These are phyloP conservation scores for Saturnispora bothae DNA, from an alignment of 805 yeast species.

Conservation along the genomic window DNA sequence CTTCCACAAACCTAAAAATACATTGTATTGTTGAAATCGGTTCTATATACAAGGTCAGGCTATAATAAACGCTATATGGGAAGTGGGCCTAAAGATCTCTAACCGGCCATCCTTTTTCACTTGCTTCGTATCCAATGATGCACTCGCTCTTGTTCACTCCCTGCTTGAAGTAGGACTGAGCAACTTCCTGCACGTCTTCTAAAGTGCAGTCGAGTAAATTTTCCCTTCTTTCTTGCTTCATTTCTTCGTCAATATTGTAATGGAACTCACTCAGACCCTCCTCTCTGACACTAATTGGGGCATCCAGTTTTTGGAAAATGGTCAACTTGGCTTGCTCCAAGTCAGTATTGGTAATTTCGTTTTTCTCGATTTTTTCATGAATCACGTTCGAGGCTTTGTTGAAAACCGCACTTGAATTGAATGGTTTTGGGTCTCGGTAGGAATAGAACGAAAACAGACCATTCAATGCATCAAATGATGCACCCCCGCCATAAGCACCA, in stretches of 20 bases:
- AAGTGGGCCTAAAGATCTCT: slow-evolving; percentile 2
- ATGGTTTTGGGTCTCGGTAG: slow-evolving; percentile 87
- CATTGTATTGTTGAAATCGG: too few species aligned
- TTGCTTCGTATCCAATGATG: slow-evolving; percentile 15
- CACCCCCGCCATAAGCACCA: slow-evolving; percentile 98
- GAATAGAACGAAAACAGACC: slow-evolving; percentile 79
- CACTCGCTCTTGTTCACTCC: slow-evolving; percentile 10
- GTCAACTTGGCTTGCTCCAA: slow-evolving; percentile 84
- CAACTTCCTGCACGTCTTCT: slow-evolving; percentile 51
- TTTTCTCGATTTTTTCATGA: slow-evolving; percentile 16
- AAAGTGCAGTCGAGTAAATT: slow-evolving; percentile 55
- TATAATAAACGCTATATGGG: background rate
- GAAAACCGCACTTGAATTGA: slow-evolving; percentile 55
- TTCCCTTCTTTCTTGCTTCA: slow-evolving; percentile 74
- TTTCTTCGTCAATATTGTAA: slow-evolving; percentile 63
- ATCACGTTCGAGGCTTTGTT: slow-evolving; percentile 41
- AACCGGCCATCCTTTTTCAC: slow-evolving; percentile 8
- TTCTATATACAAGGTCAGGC: too few species aligned
- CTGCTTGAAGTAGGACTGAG: slow-evolving; percentile 50
- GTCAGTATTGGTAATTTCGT: slow-evolving; percentile 37
- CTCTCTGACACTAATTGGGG: slow-evolving; percentile 70
- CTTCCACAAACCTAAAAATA: too few species aligned
- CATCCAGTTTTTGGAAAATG: slow-evolving; percentile 84
- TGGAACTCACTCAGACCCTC: slow-evolving; percentile 65
- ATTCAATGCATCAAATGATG: slow-evolving; percentile 67